phyloP scores from a whole-genome alignment of 1,284 basidiomycete species.

The Fomitopsis palustris region DNA sequence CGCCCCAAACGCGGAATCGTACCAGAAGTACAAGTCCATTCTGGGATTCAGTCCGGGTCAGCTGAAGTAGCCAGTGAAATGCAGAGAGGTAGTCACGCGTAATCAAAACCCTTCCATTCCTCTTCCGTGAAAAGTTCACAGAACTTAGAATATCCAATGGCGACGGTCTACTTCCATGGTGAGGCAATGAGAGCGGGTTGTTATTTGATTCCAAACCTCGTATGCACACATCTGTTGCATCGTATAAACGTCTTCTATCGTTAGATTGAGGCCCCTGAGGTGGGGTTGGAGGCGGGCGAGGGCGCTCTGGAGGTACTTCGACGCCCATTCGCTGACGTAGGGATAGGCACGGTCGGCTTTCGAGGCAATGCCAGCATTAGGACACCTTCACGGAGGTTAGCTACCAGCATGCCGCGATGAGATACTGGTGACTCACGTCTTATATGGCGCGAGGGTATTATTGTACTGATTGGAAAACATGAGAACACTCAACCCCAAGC shows the following conservation, averaged over 20 bases:
- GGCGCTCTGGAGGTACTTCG: slow-evolving; percentile 69
- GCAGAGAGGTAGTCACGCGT: slow-evolving; percentile 48
- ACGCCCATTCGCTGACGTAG: slow-evolving; percentile 63
- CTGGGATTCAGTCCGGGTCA: slow-evolving; percentile 19
- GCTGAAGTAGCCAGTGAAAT: neutral
- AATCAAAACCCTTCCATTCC: slow-evolving; percentile 89
- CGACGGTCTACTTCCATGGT: slow-evolving; percentile 62
- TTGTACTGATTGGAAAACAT: slow-evolving; percentile 51
- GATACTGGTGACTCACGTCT: slow-evolving; percentile 42
- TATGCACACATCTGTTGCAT: slow-evolving; percentile 84
- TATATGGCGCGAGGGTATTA: slow-evolving; percentile 75
- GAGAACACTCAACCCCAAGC: too few relatives aligned
- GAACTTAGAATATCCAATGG: slow-evolving; percentile 87
- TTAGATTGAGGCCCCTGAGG: slow-evolving; percentile 63
- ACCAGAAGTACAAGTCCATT: slow-evolving; percentile 40
- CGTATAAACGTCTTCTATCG: slow-evolving; percentile 66
- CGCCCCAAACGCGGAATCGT: slow-evolving; percentile 73
- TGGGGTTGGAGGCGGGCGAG: slow-evolving; percentile 56
- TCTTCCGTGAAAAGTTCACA: slow-evolving; percentile 87
- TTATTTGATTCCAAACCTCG: slow-evolving; percentile 50
- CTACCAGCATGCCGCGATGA: neutral
- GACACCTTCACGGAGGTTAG: slow-evolving; percentile 40
- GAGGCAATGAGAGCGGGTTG: neutral
- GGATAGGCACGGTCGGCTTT: slow-evolving; percentile 55
- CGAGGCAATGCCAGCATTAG: slow-evolving; percentile 46